Evolutionary conservation across 2,329 filamentous ascomycete genomes (phyloP), one percentile per base, ranked within the genome.

Genomic region (Cercospora zeae-maydis): DNA sequence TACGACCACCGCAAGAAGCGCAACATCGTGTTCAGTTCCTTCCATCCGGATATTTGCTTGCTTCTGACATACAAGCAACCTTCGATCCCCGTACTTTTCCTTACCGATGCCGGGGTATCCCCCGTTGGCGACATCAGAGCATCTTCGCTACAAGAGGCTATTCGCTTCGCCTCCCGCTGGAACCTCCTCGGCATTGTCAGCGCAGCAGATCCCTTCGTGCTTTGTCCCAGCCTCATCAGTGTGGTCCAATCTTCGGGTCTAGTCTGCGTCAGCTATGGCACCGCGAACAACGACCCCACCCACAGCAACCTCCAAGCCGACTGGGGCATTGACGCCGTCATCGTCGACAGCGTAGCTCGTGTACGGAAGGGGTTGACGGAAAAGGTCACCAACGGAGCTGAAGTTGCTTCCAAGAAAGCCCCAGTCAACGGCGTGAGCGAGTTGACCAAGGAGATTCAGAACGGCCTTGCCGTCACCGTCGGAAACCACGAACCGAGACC

Each of bases 1-100:
- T 99, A 98, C 73, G 92, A 96, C 69, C 79, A 93, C 59, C 89
- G 88, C 27, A 85, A 86, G 63, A 85, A 88, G 63, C 85, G 95
- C n/a, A 92, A 96, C 78, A 89, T 99, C 76, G 92, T 99, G 69
- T 98, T 99, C 79, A 96, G 91, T 67, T 95, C 90, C 55, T 99
- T 99, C 80, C 96, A 98, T 77, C 95, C 95, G 0, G 95, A 99
- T 72, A 92, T 99, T 51, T 99, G 95, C 75, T 84, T 99, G 13
- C 86, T 96, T 68, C 81, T 98, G 42, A 95, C 90, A 60, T 96
- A 96, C 83, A 99, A 99, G 80, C 95, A 99, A 79, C 93, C 93
- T 1, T 96, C 90, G 49, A 97, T 97, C 61, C 96, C 95, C 0
- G 92, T 99, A 63, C 81, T 99, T 66, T 99, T 99, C 79, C 83